These are phyloP conservation scores for Dichomitus squalens DNA, from an alignment of 1,284 basidiomycete genomes.

Conservation along the genomic window DNA sequence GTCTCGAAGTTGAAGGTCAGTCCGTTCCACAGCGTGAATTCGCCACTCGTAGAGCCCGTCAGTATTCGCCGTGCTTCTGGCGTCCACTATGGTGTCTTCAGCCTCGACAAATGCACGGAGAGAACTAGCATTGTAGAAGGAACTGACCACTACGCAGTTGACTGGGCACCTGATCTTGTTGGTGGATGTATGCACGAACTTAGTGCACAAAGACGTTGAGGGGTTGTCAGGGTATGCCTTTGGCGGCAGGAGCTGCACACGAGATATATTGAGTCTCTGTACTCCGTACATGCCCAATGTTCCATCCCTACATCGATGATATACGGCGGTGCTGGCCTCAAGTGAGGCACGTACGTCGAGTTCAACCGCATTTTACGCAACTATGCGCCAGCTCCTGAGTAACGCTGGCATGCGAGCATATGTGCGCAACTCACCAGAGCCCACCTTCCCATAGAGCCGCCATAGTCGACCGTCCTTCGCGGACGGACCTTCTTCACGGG, in stretches of 20 bases:
- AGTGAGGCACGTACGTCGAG: conserved; percentile 70
- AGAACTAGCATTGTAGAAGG: background rate
- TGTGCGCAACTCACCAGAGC: conserved; percentile 57
- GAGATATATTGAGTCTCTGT: conserved; percentile 28
- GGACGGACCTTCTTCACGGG: conserved; percentile 90
- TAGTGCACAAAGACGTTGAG: conserved; percentile 91
- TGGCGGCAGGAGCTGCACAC: conserved; percentile 82
- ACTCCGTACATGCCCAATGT: conserved; percentile 22
- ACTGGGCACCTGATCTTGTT: conserved; percentile 99
- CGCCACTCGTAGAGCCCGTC: conserved; percentile 95
- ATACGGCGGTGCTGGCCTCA: conserved; percentile 82
- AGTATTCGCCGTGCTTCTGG: conserved; percentile 92
- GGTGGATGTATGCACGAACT: conserved; percentile 96
- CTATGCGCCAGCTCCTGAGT: conserved; percentile 38
- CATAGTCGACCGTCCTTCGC: conserved; percentile 92
- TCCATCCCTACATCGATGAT: conserved; percentile 73
- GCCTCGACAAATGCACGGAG: background rate
- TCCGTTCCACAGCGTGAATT: conserved; percentile 99
- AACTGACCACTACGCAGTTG: conserved; percentile 86
- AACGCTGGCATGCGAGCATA: background rate
- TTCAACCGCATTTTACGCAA: conserved; percentile 76
- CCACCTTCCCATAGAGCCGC: conserved; percentile 86
- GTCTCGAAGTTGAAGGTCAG: conserved; percentile 99
- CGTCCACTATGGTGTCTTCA: conserved; percentile 73
- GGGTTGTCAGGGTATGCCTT: conserved; percentile 88